Evolutionary conservation across 352 stramenopile genomes (phyloP), one percentile per base, ranked within the genome.

Genomic region (Phytopythium helicoides): DNA sequence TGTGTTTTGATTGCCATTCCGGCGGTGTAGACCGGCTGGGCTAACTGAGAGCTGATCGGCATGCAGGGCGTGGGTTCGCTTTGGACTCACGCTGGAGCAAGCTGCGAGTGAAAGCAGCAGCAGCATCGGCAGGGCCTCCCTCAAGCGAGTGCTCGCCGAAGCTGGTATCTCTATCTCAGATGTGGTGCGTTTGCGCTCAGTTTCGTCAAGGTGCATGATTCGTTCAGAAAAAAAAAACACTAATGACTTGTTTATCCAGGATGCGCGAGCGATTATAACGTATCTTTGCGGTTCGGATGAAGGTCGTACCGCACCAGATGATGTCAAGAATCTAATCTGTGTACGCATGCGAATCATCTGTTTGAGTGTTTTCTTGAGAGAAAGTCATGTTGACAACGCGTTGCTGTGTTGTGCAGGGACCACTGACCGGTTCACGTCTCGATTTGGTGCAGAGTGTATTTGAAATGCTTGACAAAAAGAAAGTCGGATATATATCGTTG

Each of bases 361-460:
- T n/a, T n/a, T n/a, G n/a, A n/a, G n/a, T n/a, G n/a, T 23, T 25
- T 44, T 39, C 18, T 42, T 59, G 6, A 19, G 34, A n/a, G n/a
- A n/a, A n/a, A n/a, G n/a, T n/a, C n/a, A n/a, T n/a, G n/a, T n/a
- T n/a, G n/a, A n/a, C n/a, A n/a, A n/a, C n/a, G n/a, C n/a, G n/a
- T n/a, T n/a, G n/a, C n/a, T n/a, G n/a, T n/a, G n/a, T n/a, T n/a
- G n/a, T 63, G 10, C 45, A 87, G 76, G 76, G 73, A 5, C 26
- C 64, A 23, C 48, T 88, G 12, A 55, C 66, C 5, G 76, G 77
- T 26, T 53, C 54, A 14, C 78, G 78, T 3, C 63, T 89, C 2
- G 73, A 88, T 44, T 68, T 89, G 7, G 81, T 89, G 33, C 78
- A 85, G 41, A 80, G 69, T 35, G 81, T 81, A 11, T 91, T 91